These are phyloP conservation scores for Naganishia antarctica DNA, from an alignment of 768 basidiomycete genomes.

Conservation along the genomic window DNA sequence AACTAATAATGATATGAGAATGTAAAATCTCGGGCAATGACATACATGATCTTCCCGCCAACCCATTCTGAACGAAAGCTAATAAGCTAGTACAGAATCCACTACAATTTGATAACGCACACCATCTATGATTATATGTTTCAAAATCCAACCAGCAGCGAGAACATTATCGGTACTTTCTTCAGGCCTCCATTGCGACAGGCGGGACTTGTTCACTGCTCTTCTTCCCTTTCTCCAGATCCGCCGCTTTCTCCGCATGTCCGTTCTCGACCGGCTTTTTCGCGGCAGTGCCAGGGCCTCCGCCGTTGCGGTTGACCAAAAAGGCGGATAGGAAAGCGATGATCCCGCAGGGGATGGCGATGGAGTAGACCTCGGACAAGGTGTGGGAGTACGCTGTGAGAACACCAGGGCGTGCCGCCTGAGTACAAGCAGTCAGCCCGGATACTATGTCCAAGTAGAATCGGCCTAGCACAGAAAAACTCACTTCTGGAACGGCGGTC, in stretches of 20 bases:
- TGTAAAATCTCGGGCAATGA: too few relatives aligned
- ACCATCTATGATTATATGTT: too few relatives aligned
- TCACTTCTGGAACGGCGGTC: constrained; percentile 34
- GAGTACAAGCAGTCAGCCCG: neutral
- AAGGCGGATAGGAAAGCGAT: constrained; percentile 39
- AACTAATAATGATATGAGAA: too few relatives aligned
- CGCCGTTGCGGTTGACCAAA: constrained; percentile 33
- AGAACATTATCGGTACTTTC: too few relatives aligned
- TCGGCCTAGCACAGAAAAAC: neutral
- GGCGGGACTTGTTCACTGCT: neutral
- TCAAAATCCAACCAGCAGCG: too few relatives aligned
- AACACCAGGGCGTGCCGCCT: constrained; percentile 27
- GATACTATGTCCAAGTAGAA: neutral
- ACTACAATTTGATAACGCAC: too few relatives aligned
- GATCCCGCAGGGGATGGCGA: constrained; percentile 46
- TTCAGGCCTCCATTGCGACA: too few relatives aligned
- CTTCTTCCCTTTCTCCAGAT: neutral
- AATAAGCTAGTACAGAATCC: too few relatives aligned
- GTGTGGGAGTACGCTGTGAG: constrained; percentile 37
- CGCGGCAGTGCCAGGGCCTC: neutral
- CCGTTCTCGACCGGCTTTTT: neutral
- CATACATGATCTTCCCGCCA: too few relatives aligned
- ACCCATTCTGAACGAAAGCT: too few relatives aligned
- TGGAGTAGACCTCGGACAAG: constrained; percentile 45
- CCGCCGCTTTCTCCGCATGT: too few relatives aligned